Evolutionary conservation across 2,329 filamentous ascomycete species (phyloP).

Genomic region (Biscogniauxia mediterranea): DNA sequence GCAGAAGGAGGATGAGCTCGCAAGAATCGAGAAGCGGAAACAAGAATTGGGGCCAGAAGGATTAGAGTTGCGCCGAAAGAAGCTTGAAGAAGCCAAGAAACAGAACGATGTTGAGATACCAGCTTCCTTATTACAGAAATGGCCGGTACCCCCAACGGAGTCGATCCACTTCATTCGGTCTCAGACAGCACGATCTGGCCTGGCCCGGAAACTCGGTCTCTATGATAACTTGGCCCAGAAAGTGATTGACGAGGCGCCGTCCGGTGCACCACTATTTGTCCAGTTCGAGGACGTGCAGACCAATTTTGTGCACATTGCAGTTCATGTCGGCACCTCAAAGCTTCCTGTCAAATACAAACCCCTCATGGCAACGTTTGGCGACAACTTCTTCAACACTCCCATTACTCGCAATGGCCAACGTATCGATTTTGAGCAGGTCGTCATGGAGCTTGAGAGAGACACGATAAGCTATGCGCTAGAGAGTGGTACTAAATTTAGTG

Average conservation of each 20-base stretch:
- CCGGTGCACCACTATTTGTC: constrained; percentile 75
- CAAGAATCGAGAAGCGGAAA: constrained; percentile 75
- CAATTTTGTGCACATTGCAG: constrained; percentile 83
- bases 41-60: constrained; percentile 79
- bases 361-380: constrained; percentile 77
- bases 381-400: constrained; percentile 93
- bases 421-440: constrained; percentile 87
- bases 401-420: constrained; percentile 72
- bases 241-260: constrained; percentile 67
- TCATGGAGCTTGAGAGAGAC: constrained; percentile 86
- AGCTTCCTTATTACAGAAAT: constrained; percentile 72
- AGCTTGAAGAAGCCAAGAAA: constrained; percentile 77
- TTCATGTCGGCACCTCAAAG: constrained; percentile 75
- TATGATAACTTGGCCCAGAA: constrained; percentile 70
- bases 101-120: constrained; percentile 90
- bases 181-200: constrained; percentile 76
- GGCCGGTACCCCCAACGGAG: constrained; percentile 78
- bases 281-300: constrained; percentile 94
- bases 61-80: constrained; percentile 69
- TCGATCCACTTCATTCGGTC: constrained; percentile 96
- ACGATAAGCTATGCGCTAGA: constrained; percentile 81
- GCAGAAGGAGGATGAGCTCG: constrained; percentile 78
- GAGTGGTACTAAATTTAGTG: constrained; percentile 65
- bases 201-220: constrained; percentile 68
- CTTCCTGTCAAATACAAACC: constrained; percentile 83